Percentiles rank a stretch among this genome's conserved stretches.
phyloP scores from a whole-genome alignment of 176 grass and related monocot genomes.

The Rhynchospora pubera region DNA sequence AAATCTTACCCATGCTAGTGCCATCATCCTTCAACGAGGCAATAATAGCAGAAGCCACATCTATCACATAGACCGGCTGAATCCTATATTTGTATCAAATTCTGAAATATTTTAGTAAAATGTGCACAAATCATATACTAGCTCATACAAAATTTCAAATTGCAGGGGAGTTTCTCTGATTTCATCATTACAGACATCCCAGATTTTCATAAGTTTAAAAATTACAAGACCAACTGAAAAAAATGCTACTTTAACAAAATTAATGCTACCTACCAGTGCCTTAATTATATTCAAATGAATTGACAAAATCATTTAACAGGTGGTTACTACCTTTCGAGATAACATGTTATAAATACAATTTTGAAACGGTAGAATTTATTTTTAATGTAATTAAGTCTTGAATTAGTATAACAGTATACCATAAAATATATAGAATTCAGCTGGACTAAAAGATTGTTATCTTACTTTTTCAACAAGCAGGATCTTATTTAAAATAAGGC shows the following conservation, averaged over 20 bases:
- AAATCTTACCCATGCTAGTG: conserved; percentile 78
- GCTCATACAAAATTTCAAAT: conserved; percentile 12
- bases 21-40: conserved; percentile 95
- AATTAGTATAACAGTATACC: neutral
- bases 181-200: neutral
- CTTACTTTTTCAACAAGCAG: neutral
- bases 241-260: neutral
- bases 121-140: neutral
- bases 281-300: neutral
- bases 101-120: neutral
- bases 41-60: conserved; percentile 86
- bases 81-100: conserved; percentile 40
- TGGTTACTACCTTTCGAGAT: neutral
- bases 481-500: neutral
- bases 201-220: neutral
- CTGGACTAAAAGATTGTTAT: neutral
- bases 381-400: neutral
- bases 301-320: neutral
- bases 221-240: neutral
- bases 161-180: neutral
- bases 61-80: conserved; percentile 92
- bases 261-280: neutral
- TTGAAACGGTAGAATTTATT: neutral
- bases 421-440: neutral
- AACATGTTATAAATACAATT: neutral